Percentiles rank a stretch among this genome's conserved stretches.
phyloP scores from a whole-genome alignment of 148 eudicot species.

The Bassia scoparia region DNA sequence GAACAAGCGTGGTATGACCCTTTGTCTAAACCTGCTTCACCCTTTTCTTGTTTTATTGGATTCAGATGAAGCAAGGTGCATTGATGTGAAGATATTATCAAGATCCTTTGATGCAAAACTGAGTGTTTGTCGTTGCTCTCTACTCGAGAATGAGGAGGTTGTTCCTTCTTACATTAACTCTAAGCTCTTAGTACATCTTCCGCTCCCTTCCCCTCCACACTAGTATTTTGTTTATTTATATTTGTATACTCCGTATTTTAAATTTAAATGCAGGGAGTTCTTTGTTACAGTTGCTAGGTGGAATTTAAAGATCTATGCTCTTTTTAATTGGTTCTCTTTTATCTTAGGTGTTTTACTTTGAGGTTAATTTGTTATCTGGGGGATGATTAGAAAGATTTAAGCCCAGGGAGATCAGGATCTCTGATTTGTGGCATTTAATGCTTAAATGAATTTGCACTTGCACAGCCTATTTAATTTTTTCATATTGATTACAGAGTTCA shows the following conservation, averaged over 20 bases:
- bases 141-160: slow-evolving; percentile 54
- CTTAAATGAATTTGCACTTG: background rate
- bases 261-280: background rate
- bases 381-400: background rate
- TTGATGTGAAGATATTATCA: slow-evolving; percentile 71
- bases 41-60: slow-evolving; percentile 2
- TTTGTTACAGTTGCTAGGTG: background rate
- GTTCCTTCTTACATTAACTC: slow-evolving; percentile 8
- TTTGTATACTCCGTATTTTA: too few species aligned
- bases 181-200: background rate
- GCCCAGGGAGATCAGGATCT: background rate
- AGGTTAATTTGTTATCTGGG: background rate
- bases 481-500: slow-evolving; percentile 42
- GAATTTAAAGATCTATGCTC: too few species aligned
- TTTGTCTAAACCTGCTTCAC: slow-evolving; percentile 6
- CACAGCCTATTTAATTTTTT: background rate
- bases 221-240: too few species aligned
- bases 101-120: slow-evolving; percentile 79
- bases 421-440: slow-evolving; percentile 1
- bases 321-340: background rate
- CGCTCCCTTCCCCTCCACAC: background rate
- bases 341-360: background rate
- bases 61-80: slow-evolving; percentile 50
- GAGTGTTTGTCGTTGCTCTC: slow-evolving; percentile 66
- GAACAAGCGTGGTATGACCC: background rate